Conservation (phyloP, 2,329 filamentous ascomycete genomes). For the Zymoseptoria brevis region DNA sequence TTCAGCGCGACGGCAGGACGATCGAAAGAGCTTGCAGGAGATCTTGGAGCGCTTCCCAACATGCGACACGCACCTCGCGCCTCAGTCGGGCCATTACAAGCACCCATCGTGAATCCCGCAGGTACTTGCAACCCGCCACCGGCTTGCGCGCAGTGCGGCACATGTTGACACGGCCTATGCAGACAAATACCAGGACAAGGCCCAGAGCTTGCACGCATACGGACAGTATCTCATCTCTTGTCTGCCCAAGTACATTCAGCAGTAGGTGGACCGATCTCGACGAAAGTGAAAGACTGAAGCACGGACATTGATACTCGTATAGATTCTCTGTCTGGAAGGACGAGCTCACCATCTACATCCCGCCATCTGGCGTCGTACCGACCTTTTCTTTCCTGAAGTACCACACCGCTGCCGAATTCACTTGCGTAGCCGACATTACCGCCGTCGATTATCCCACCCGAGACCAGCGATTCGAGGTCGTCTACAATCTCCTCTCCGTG, state of each 20-base stretch:
- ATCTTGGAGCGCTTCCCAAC: conserved; percentile 38
- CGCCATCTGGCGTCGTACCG: conserved; percentile 78
- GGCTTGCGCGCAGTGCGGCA: not conserved
- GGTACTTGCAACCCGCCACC: conserved; percentile 10
- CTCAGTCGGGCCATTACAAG: conserved; percentile 53
- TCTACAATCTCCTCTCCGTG: conserved; percentile 94
- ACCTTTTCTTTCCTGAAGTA: conserved; percentile 94
- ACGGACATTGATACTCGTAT: not conserved
- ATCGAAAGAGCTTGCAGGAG: conserved; percentile 38
- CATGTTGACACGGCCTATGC: not conserved
- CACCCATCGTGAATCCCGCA: conserved; percentile 77
- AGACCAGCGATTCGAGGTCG: conserved; percentile 92
- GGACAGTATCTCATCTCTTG: conserved; percentile 95
- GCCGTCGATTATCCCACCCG: conserved; percentile 93
- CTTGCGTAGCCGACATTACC: conserved; percentile 84
- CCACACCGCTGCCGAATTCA: conserved; percentile 96
- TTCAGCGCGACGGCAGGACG: conserved; percentile 38
- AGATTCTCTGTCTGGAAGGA: conserved; percentile 98
- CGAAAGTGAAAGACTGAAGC: not conserved
- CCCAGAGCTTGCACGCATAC: conserved; percentile 83
- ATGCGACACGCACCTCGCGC: conserved; percentile 37
- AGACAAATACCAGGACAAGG: conserved; percentile 84
- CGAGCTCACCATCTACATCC: conserved; percentile 70
- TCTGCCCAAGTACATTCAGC: conserved; percentile 95
- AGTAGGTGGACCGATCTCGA: conserved; percentile 39